Base-by-base conservation (phyloP, 2,329 filamentous ascomycete genomes). In the Periconia sp. region DNA sequence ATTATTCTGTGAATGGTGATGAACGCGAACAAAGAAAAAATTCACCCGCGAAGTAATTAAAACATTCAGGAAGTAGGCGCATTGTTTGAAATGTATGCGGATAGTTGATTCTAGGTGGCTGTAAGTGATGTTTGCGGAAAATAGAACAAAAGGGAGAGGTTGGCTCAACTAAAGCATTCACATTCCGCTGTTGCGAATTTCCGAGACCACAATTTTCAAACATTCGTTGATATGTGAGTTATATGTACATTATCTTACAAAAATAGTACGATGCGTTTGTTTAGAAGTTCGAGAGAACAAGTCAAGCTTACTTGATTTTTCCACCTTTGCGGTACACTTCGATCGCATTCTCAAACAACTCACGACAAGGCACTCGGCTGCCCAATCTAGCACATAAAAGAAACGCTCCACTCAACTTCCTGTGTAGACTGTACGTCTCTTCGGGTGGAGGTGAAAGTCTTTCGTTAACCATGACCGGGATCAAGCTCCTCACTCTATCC, bases 401-500 rank as follows among this genome's bases (percentile, higher is more conserved):
- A 71, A 99, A 99, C 0, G 94, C 95, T 0, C 94, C 94, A 72
- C 92, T 96, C 50, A 99, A 77, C 78, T 99, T 99, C 56, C 94
- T 85, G 75, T 99, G 94, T 66, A 99, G 76, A 71, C 89, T 93
- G 70, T 99, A 99, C 49, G 94, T 99, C 80, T 99, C 94, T 77
- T 99, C 95, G 0, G 94, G 94, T 20, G 95, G 94, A 20, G 94
- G 93, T 15, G 91, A 86, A 18, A 99, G 77, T 35, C 94, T 79
- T 79, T 99, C 94, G 52, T 85, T 84, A 45, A 99, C 81, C 94
- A 99, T 99, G 49, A 96, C 79, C 15, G 94, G 94, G 61, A 99
- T 97, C 49, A 96, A 81, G 3, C 81, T 83, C 66, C 92, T 87
- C 53, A 99, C 93, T 43, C 95, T 83, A 68, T 97, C 92, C 1